Conservation (phyloP, 2,329 filamentous ascomycete genomes). For the Trematosphaeria pertusa region DNA sequence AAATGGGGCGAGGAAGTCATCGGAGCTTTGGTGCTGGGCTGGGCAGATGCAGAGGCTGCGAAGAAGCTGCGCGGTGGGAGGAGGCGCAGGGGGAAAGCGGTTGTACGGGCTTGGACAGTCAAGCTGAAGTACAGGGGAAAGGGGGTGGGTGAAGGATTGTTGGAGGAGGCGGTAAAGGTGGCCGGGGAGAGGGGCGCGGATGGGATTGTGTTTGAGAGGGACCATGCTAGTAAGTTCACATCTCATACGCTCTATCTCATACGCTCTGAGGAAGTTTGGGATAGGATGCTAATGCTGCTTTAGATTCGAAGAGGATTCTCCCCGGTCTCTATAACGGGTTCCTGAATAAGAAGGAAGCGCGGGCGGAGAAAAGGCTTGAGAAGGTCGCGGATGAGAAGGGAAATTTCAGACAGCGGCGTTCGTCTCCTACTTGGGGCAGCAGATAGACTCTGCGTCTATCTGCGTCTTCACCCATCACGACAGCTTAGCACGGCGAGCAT, state of each 20-base stretch:
- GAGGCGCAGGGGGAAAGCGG: constrained; percentile 67
- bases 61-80: constrained; percentile 51
- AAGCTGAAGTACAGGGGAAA: constrained; percentile 70
- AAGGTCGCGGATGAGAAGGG: constrained; percentile 49
- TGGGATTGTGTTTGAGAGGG: constrained; percentile 74
- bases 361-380: constrained; percentile 44
- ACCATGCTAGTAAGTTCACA: constrained; percentile 77
- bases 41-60: constrained; percentile 60
- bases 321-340: constrained; percentile 45
- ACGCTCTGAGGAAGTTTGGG: not conserved
- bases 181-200: constrained; percentile 73
- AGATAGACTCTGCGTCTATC: constrained; percentile 26
- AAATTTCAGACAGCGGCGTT: constrained; percentile 47
- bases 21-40: constrained; percentile 72
- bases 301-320: constrained; percentile 45
- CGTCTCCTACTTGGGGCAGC: constrained; percentile 47
- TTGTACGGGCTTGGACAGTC: constrained; percentile 86
- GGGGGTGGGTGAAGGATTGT: constrained; percentile 74
- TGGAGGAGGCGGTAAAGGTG: constrained; percentile 74
- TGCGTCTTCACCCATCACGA: not conserved
- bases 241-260: too few species aligned
- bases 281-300: constrained; percentile 17
- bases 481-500: not conserved
- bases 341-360: constrained; percentile 41
- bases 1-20: constrained; percentile 73